phyloP scores from a whole-genome alignment of 2,329 filamentous ascomycete species.

The Lojkania enalia region DNA sequence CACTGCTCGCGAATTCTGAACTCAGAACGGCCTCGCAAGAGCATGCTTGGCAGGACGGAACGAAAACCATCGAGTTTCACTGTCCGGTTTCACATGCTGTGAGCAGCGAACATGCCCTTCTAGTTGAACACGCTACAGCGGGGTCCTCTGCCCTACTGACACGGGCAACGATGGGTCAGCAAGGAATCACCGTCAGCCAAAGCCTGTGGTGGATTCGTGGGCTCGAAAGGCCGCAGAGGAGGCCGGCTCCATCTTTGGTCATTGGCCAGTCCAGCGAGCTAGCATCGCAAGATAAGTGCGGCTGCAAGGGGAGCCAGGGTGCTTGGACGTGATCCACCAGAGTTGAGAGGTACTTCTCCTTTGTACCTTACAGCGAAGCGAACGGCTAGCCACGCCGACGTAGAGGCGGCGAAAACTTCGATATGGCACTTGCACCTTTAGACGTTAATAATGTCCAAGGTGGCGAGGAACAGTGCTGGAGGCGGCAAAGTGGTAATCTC shows the following conservation, averaged over 20 bases:
- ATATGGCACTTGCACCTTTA: too few relatives aligned
- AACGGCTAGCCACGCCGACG: too few relatives aligned
- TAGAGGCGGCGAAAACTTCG: background rate
- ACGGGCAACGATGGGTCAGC: conserved; percentile 12
- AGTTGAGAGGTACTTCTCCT: conserved; percentile 27
- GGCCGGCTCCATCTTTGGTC: conserved; percentile 18
- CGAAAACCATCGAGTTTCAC: conserved; percentile 19
- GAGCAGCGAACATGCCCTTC: conserved; percentile 6
- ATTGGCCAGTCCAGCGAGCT: conserved; percentile 38
- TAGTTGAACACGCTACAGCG: conserved; percentile 16
- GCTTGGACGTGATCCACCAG: conserved; percentile 38
- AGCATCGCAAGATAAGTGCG: conserved; percentile 29
- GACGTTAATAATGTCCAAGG: too few relatives aligned
- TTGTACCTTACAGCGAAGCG: conserved; percentile 48
- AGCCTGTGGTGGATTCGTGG: conserved; percentile 11
- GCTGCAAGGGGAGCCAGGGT: conserved; percentile 39
- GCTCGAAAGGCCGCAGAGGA: conserved; percentile 17
- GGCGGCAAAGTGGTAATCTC: conserved; percentile 5
- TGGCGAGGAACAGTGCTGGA: too few relatives aligned
- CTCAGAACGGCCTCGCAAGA: too few relatives aligned
- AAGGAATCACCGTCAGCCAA: conserved; percentile 24
- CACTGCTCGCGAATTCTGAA: too few relatives aligned
- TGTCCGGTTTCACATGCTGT: conserved; percentile 37
- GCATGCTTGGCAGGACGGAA: background rate
- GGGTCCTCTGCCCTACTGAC: conserved; percentile 15